phyloP scores from a whole-genome alignment of 345 rosid genomes.

The Camelina sativa region DNA sequence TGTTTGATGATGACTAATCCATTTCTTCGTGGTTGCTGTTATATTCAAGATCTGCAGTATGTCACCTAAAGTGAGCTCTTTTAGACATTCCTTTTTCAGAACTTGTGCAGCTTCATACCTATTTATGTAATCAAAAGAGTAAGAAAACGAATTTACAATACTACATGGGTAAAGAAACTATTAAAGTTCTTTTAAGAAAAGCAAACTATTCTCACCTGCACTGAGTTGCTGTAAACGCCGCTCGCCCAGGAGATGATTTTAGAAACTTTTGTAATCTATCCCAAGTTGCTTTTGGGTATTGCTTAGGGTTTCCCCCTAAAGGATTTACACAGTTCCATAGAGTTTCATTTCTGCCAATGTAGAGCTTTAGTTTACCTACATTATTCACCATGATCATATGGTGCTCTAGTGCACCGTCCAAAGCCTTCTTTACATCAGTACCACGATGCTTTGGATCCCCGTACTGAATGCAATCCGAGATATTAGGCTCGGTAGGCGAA shows the following conservation, averaged over 20 bases:
- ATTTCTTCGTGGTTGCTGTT: conserved; percentile 58
- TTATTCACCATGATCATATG: conserved; percentile 60
- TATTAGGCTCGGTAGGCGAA: conserved; percentile 76
- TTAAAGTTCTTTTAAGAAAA: not conserved
- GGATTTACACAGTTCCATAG: conserved; percentile 86
- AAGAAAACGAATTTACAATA: conserved; percentile 4
- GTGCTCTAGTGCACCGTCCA: conserved; percentile 68
- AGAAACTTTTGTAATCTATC: conserved; percentile 61
- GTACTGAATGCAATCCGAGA: conserved; percentile 70
- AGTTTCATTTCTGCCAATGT: conserved; percentile 65
- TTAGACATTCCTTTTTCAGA: conserved; percentile 62
- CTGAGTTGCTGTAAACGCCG: conserved; percentile 58
- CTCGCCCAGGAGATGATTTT: conserved; percentile 59
- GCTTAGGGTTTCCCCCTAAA: conserved; percentile 60
- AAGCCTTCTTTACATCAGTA: conserved; percentile 71
- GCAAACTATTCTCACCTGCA: conserved; percentile 61
- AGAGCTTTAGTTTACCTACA: conserved; percentile 64
- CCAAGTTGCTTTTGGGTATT: conserved; percentile 67
- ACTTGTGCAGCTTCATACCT: conserved; percentile 83
- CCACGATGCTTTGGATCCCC: conserved; percentile 71
- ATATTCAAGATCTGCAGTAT: conserved; percentile 72
- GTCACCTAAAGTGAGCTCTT: conserved; percentile 66
- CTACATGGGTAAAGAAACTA: not conserved
- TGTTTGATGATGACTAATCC: conserved; percentile 66
- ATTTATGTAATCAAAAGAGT: conserved; percentile 26